Percentiles rank a stretch among this genome's conserved stretches.
phyloP scores from a whole-genome alignment of 768 basidiomycete genomes.

The Daedaleopsis nitida region DNA sequence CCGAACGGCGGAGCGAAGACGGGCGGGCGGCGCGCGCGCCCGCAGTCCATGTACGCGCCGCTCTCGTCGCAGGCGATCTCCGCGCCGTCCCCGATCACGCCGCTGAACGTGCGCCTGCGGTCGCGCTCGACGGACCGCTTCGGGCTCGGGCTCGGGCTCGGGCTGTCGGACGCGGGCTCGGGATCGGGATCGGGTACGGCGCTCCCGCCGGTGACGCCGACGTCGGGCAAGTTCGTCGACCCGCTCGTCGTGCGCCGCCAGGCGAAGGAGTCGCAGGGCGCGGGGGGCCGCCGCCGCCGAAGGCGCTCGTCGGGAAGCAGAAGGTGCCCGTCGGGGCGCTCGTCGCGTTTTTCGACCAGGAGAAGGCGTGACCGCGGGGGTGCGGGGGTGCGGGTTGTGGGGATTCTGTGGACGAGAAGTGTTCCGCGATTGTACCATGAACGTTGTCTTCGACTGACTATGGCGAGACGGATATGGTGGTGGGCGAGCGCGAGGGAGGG shows the following conservation, averaged over 20 bases:
- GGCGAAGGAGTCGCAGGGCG: slow-evolving; percentile 44
- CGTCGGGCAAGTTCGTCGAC: slow-evolving; percentile 68
- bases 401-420: too few relatives aligned
- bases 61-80: slow-evolving; percentile 25
- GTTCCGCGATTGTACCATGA: neutral
- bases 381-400: neutral
- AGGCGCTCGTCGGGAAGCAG: slow-evolving; percentile 42
- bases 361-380: slow-evolving; percentile 17
- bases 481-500: neutral
- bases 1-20: slow-evolving; percentile 22
- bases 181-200: too few relatives aligned
- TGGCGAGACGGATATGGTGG: neutral
- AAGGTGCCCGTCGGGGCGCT: slow-evolving; percentile 78
- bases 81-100: slow-evolving; percentile 31
- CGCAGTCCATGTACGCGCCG: slow-evolving; percentile 59
- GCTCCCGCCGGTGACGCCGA: slow-evolving; percentile 27
- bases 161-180: slow-evolving; percentile 17
- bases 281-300: slow-evolving; percentile 46
- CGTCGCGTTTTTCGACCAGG: slow-evolving; percentile 79
- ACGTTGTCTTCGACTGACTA: neutral
- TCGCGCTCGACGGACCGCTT: slow-evolving; percentile 39
- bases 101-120: slow-evolving; percentile 35
- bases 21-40: slow-evolving; percentile 41
- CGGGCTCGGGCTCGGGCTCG: slow-evolving; percentile 23
- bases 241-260: slow-evolving; percentile 72